Evolutionary conservation across 441 rosid genomes (phyloP).

Genomic region (Erodium trifolium): DNA sequence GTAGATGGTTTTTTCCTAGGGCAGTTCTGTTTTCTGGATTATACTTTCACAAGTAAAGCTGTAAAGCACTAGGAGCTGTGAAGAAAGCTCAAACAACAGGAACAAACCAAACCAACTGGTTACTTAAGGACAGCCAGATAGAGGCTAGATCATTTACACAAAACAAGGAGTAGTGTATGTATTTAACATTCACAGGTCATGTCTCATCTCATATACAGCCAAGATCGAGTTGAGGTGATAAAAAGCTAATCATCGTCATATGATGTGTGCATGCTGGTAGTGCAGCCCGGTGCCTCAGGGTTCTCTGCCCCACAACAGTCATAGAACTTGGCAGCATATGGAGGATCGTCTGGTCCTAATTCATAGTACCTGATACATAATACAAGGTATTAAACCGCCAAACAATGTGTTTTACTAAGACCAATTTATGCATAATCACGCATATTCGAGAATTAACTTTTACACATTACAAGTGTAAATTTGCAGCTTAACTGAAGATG

Average conservation of each 20-base stretch:
- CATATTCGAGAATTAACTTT: too few species aligned
- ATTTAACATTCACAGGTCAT: background rate
- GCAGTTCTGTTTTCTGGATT: too few species aligned
- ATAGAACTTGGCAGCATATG: conserved; percentile 83
- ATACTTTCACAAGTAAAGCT: too few species aligned
- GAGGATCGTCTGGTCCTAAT: conserved; percentile 73
- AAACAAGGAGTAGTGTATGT: background rate
- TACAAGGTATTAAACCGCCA: background rate
- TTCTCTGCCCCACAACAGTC: conserved; percentile 96
- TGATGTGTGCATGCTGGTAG: conserved; percentile 51
- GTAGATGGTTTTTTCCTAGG: too few species aligned
- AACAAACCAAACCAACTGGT: background rate
- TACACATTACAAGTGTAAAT: background rate
- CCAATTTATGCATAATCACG: background rate
- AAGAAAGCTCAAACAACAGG: background rate
- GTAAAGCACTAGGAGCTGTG: background rate
- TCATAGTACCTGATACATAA: conserved; percentile 61
- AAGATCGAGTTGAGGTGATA: background rate
- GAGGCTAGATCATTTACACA: background rate
- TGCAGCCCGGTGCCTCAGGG: conserved; percentile 71
- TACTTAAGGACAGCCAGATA: background rate
- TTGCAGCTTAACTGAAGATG: background rate
- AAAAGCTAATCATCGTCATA: conserved; percentile 47
- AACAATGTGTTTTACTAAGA: background rate
- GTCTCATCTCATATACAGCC: background rate